These are phyloP conservation scores for Hevea brasiliensis DNA, from an alignment of 345 rosid genomes.

Conservation along the genomic window DNA sequence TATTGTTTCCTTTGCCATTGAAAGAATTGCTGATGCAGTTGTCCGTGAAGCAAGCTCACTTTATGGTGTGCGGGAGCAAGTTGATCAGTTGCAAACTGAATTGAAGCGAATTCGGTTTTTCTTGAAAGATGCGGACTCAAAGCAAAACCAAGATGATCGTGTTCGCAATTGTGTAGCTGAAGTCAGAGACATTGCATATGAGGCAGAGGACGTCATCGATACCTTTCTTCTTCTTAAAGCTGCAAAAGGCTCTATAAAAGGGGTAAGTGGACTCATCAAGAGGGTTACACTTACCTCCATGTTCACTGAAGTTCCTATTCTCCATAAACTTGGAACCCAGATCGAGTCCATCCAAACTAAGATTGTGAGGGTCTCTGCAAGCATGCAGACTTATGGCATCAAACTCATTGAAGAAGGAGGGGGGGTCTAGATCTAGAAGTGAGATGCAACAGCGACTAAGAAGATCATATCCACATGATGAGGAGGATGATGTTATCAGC, in stretches of 20 bases:
- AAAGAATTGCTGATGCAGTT: not conserved
- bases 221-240: not conserved
- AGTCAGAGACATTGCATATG: slow-evolving; percentile 1
- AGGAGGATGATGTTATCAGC: not conserved
- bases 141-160: not conserved
- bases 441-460: not conserved
- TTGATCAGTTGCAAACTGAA: not conserved
- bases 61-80: not conserved
- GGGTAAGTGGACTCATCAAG: not conserved
- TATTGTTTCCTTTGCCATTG: not conserved
- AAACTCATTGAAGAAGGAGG: not conserved
- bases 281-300: not conserved
- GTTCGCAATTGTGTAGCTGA: slow-evolving; percentile 4
- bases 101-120: not conserved
- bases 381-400: not conserved
- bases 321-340: not conserved
- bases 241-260: not conserved
- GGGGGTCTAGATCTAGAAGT: not conserved
- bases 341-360: not conserved
- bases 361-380: not conserved
- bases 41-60: not conserved
- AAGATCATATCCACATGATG: not conserved
- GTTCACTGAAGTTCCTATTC: not conserved
- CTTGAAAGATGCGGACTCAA: slow-evolving; percentile 2
- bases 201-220: not conserved